Base-by-base conservation (phyloP, 306 rosid species). In the Echinosophora koreensis region DNA sequence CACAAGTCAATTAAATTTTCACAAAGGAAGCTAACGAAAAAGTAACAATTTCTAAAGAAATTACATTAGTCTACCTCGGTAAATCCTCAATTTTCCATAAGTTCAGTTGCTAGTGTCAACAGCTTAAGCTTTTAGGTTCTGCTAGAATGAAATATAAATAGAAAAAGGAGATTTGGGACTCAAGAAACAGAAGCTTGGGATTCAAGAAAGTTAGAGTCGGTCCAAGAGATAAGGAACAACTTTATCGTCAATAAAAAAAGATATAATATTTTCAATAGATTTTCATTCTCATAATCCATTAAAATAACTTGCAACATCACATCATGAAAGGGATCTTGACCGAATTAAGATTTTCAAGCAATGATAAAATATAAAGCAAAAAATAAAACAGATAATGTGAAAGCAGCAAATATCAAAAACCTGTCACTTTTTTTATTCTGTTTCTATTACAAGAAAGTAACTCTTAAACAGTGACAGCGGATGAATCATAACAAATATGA, bases 141-240 rank as follows among this genome's bases (percentile, higher is more conserved):
- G 39, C 2, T 13, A 12, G 11, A 35, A 12, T 50, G 22, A 55
- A 32, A 65, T 50, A 37, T 64, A 28, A 13, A 51, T 41, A 41
- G 47, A 47, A 66, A 35, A 37, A 7, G 64, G 56, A 76, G 17
- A 64, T 73, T 76, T 76, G 73, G 80, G 46, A 16, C 2, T 5
- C 80, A 76, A 76, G 80, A 15, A 39, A 65, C 4, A 76, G 32
- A 76, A 64, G 54, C 73, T 76, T 76, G 73, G 80, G 44, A 41
- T 3, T 2, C 73, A 76, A 76, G 80, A 38, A 64, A 64, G 7
- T 6, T 46, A 4, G 18, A 63, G 71, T 18, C 13, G 30, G 32
- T 46, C 35, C 6, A 34, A 58, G 28, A 8, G 47, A 11, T 41
- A 7, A 41, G 11, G 8, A 3, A 41, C 8, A 41, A 62, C 18